These are phyloP conservation scores for Solanum chmielewskii DNA, from an alignment of 257 asterid species.

Conservation along the genomic window DNA sequence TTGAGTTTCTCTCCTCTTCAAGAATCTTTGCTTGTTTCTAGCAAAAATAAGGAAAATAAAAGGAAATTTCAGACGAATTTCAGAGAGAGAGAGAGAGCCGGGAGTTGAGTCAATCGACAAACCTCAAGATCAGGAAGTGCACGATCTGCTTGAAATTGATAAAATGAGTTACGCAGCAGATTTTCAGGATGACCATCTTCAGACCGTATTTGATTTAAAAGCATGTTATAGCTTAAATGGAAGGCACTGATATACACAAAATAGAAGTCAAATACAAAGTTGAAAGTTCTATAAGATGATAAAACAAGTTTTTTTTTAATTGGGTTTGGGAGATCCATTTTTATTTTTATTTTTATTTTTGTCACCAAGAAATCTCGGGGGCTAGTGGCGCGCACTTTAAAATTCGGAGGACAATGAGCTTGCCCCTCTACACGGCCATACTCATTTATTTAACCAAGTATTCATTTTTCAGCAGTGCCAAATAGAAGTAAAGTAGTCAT, in stretches of 20 bases:
- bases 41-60: background rate
- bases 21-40: constrained; percentile 81
- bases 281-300: background rate
- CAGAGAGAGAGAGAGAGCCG: background rate
- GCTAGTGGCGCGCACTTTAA: background rate
- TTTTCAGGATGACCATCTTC: constrained; percentile 96
- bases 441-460: background rate
- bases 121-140: constrained; percentile 95
- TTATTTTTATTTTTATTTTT: background rate
- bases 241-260: constrained; percentile 62
- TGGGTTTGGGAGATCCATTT: background rate
- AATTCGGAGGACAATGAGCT: background rate
- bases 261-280: background rate
- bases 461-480: background rate
- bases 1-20: constrained; percentile 78
- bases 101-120: constrained; percentile 3
- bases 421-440: background rate
- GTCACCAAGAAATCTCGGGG: background rate
- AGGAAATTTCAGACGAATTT: background rate
- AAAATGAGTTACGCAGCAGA: constrained; percentile 88
- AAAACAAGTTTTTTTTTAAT: background rate
- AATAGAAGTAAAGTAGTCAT: background rate
- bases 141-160: constrained; percentile 92
- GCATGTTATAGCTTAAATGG: constrained; percentile 95
- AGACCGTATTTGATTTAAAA: constrained; percentile 84